Percentiles rank a stretch among this genome's conserved stretches.
These are phyloP conservation scores for Claviceps sp. DNA, from an alignment of 2,329 filamentous ascomycete species.

Conservation along the genomic window DNA sequence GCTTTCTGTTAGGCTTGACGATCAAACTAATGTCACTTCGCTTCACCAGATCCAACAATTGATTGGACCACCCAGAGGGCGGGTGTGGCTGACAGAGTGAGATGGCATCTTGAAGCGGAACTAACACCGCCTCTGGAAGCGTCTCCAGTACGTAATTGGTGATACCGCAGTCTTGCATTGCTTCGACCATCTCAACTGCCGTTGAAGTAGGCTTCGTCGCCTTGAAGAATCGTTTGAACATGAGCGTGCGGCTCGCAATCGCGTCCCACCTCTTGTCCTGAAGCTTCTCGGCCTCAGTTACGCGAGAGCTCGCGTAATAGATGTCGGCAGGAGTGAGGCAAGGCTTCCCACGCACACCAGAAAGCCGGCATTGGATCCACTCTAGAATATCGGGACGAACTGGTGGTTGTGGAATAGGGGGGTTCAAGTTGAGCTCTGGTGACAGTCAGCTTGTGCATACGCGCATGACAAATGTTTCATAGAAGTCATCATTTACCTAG, in stretches of 20 bases:
- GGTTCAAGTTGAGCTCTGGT: slow-evolving; percentile 20
- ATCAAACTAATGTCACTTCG: slow-evolving; percentile 68
- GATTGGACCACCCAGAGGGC: slow-evolving; percentile 59
- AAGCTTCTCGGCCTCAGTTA: slow-evolving; percentile 21
- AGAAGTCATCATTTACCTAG: slow-evolving; percentile 19
- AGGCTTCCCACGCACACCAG: slow-evolving; percentile 19
- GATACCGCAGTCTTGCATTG: slow-evolving; percentile 59
- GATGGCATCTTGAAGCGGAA: slow-evolving; percentile 71
- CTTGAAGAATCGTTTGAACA: slow-evolving; percentile 55
- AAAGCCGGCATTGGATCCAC: slow-evolving; percentile 39
- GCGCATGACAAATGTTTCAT: background rate
- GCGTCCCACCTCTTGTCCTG: slow-evolving; percentile 29
- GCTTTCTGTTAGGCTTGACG: slow-evolving; percentile 29
- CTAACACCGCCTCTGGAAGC: slow-evolving; percentile 70
- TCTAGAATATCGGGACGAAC: slow-evolving; percentile 31
- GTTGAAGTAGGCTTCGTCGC: slow-evolving; percentile 37
- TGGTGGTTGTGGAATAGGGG: slow-evolving; percentile 20
- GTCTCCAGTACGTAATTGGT: slow-evolving; percentile 58
- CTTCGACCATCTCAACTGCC: slow-evolving; percentile 54
- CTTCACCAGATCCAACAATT: slow-evolving; percentile 61
- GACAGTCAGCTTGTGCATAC: slow-evolving; percentile 4
- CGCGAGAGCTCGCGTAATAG: slow-evolving; percentile 25
- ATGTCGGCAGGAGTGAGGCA: slow-evolving; percentile 33
- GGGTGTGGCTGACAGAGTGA: slow-evolving; percentile 73
- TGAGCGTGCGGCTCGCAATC: slow-evolving; percentile 52